Evolutionary conservation across 306 rosid genomes (phyloP).

Genomic region (Quercus robur): DNA sequence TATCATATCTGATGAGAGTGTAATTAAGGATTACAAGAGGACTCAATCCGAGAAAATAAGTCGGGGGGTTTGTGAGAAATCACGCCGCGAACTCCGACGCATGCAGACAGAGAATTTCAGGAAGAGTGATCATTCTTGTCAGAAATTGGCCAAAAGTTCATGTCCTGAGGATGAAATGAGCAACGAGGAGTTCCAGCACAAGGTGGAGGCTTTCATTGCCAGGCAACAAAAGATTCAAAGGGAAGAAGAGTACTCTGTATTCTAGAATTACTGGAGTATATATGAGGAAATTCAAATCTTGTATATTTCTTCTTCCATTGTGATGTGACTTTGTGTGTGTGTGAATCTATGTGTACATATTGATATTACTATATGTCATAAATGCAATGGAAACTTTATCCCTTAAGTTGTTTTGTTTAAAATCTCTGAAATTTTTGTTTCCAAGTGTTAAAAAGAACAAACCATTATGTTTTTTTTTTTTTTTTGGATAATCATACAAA

Average conservation of each 20-base stretch:
- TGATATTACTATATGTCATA: neutral
- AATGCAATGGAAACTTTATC: neutral
- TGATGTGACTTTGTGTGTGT: neutral
- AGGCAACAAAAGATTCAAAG: slow-evolving; percentile 62
- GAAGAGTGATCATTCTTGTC: slow-evolving; percentile 7
- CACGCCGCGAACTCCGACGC: slow-evolving; percentile 25
- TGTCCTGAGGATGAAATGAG: slow-evolving; percentile 61
- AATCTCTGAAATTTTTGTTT: neutral
- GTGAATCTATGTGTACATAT: neutral
- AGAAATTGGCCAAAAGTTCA: slow-evolving; percentile 3
- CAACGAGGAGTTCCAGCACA: slow-evolving; percentile 72
- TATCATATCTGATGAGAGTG: neutral
- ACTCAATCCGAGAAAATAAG: slow-evolving; percentile 40
- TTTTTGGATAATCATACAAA: no score
- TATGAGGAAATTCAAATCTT: neutral
- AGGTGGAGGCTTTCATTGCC: slow-evolving; percentile 82
- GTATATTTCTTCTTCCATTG: neutral
- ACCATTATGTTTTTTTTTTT: neutral
- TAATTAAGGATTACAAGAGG: slow-evolving; percentile 38
- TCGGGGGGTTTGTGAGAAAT: slow-evolving; percentile 22
- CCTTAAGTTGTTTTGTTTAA: neutral
- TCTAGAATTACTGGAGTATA: neutral
- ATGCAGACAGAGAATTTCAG: slow-evolving; percentile 52
- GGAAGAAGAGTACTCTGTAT: slow-evolving; percentile 39
- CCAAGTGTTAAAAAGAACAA: neutral